Conservation (phyloP, 1,284 basidiomycete genomes). For the Chalciporus sp. region DNA sequence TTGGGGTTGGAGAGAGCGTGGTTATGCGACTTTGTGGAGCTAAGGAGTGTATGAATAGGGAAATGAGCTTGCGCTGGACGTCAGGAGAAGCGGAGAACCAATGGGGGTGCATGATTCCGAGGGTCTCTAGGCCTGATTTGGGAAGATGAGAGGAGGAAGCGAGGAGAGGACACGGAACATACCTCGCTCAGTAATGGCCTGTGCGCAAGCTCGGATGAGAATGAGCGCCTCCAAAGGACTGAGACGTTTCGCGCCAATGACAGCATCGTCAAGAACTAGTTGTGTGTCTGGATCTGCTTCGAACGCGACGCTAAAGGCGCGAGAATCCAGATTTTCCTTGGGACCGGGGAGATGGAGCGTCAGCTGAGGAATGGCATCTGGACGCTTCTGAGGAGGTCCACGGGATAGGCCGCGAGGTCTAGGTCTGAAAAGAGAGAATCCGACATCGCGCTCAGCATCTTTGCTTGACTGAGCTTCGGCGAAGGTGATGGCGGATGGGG, state of each 20-base stretch:
- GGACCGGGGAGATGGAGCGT: conserved; percentile 59
- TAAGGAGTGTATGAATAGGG: conserved; percentile 69
- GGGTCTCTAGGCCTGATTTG: conserved; percentile 63
- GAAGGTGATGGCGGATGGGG: conserved; percentile 49
- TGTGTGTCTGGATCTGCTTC: conserved; percentile 56
- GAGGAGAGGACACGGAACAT: conserved; percentile 23
- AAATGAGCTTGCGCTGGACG: conserved; percentile 67
- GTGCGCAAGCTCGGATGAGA: conserved; percentile 64
- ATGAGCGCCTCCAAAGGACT: conserved; percentile 60
- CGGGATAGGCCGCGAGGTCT: conserved; percentile 45
- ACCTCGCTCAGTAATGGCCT: conserved; percentile 64
- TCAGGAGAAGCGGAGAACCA: conserved; percentile 74
- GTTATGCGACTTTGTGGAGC: conserved; percentile 44
- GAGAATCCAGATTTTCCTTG: conserved; percentile 48
- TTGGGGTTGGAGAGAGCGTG: conserved; percentile 51
- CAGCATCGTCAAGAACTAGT: conserved; percentile 49
- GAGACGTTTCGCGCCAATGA: conserved; percentile 57
- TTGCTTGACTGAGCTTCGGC: conserved; percentile 34
- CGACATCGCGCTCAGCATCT: conserved; percentile 39
- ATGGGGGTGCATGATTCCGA: conserved; percentile 80
- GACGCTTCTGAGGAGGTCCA: conserved; percentile 23
- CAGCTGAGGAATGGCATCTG: conserved; percentile 47
- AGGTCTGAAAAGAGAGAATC: conserved; percentile 52
- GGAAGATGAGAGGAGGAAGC: conserved; percentile 3
- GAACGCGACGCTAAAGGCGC: conserved; percentile 56